Conservation (phyloP, 768 basidiomycete species). For the Phylloporus sp. region DNA sequence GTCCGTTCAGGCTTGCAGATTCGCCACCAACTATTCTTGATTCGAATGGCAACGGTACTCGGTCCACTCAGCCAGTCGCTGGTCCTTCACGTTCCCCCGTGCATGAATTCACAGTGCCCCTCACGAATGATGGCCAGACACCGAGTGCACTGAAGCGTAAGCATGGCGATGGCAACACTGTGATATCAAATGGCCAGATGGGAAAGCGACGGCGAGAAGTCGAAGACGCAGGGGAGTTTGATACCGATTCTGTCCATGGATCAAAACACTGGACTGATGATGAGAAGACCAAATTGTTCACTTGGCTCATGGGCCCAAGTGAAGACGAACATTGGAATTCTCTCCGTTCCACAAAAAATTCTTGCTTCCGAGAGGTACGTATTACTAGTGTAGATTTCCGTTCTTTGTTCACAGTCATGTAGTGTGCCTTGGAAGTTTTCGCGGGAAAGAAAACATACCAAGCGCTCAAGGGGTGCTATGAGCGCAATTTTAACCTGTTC, state of each 20-base stretch:
- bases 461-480: conserved; percentile 80
- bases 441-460: conserved; percentile 77
- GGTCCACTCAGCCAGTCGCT: conserved; percentile 26
- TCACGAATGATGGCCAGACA: conserved; percentile 23
- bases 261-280: conserved; percentile 86
- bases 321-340: conserved; percentile 78
- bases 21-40: conserved; percentile 32
- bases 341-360: conserved; percentile 77
- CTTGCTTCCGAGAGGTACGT: conserved; percentile 71
- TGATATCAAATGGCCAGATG: conserved; percentile 20
- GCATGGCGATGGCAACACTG: conserved; percentile 36
- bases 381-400: background rate
- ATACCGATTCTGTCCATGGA: conserved; percentile 45
- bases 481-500: conserved; percentile 81
- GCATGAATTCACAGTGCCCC: conserved; percentile 31
- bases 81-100: conserved; percentile 32
- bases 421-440: conserved; percentile 74
- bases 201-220: conserved; percentile 31
- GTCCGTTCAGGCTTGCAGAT: conserved; percentile 27
- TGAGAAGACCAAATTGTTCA: conserved; percentile 74
- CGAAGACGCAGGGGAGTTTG: conserved; percentile 29
- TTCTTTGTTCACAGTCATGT: conserved; percentile 3
- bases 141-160: conserved; percentile 40
- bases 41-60: conserved; percentile 20
- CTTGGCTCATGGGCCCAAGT: conserved; percentile 68